phyloP scores from a whole-genome alignment of 306 rosid genomes.

The Trifolium subterraneum region DNA sequence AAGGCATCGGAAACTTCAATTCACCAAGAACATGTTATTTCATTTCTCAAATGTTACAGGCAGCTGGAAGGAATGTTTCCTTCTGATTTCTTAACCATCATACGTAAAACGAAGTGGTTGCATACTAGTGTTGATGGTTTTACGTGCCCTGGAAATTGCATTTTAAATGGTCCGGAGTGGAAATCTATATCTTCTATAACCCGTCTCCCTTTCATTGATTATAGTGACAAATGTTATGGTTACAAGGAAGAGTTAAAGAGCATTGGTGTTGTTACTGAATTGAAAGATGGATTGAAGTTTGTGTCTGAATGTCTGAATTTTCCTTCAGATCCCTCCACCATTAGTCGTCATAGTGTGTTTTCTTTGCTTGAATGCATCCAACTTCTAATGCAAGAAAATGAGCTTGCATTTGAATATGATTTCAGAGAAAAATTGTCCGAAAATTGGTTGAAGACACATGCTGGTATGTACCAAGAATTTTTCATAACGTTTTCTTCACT shows the following conservation, averaged over 20 bases:
- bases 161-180: constrained; percentile 48
- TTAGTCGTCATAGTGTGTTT: not conserved
- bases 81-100: constrained; percentile 26
- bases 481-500: too few relatives aligned
- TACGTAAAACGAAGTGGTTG: constrained; percentile 57
- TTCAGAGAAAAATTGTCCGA: constrained; percentile 48
- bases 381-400: constrained; percentile 15
- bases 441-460: constrained; percentile 70
- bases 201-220: constrained; percentile 70
- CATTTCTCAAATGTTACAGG: constrained; percentile 60
- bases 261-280: constrained; percentile 53
- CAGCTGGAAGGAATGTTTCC: constrained; percentile 46
- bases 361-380: constrained; percentile 49
- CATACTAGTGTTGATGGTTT: constrained; percentile 50
- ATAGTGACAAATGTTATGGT: constrained; percentile 44
- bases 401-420: constrained; percentile 29
- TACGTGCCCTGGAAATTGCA: not conserved
- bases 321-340: not conserved
- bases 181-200: constrained; percentile 57
- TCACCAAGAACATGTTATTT: constrained; percentile 42
- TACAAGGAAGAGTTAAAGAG: constrained; percentile 60
- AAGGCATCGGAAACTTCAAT: constrained; percentile 43
- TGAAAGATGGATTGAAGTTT: not conserved
- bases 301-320: not conserved
- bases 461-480: constrained; percentile 7